These are phyloP conservation scores for Baorangia bicolor DNA, from an alignment of 768 basidiomycete species.

Conservation along the genomic window DNA sequence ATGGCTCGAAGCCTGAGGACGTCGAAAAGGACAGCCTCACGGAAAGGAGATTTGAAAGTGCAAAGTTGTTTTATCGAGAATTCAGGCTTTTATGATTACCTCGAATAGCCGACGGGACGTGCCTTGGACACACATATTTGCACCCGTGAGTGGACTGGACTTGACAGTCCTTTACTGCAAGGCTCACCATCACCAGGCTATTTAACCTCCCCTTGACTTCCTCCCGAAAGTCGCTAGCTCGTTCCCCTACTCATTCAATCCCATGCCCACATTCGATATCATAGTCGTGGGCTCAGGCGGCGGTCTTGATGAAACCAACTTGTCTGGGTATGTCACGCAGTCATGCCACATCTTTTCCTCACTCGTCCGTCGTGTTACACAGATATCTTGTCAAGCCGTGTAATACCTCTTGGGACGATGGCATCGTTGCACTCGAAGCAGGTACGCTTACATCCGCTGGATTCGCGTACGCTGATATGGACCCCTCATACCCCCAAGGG, in stretches of 20 bases:
- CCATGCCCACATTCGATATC: conserved; percentile 61
- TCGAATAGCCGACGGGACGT: conserved; percentile 23
- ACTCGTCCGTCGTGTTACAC: conserved; percentile 11
- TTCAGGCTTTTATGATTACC: not conserved
- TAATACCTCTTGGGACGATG: conserved; percentile 69
- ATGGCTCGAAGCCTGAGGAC: not conserved
- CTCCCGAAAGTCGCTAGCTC: not conserved
- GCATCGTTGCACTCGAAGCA: conserved; percentile 83
- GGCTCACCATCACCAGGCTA: not conserved
- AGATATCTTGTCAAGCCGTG: conserved; percentile 89
- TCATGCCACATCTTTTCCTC: not conserved
- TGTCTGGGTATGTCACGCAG: conserved; percentile 66
- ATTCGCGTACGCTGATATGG: not conserved
- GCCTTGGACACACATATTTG: conserved; percentile 18
- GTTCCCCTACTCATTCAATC: not conserved
- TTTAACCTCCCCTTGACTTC: not conserved
- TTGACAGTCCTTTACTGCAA: no score
- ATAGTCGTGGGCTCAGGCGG: conserved; percentile 84
- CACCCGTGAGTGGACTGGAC: not conserved
- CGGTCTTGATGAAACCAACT: conserved; percentile 85
- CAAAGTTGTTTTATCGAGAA: not conserved
- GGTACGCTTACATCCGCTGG: conserved; percentile 43
- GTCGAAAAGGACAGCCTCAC: not conserved
- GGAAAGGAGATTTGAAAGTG: not conserved
- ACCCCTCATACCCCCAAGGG: conserved; percentile 42